Percentiles rank a stretch among this genome's conserved stretches.
Evolutionary conservation across 139 green algal genomes (phyloP).

Genomic region (Chlamydomonas applanata): DNA sequence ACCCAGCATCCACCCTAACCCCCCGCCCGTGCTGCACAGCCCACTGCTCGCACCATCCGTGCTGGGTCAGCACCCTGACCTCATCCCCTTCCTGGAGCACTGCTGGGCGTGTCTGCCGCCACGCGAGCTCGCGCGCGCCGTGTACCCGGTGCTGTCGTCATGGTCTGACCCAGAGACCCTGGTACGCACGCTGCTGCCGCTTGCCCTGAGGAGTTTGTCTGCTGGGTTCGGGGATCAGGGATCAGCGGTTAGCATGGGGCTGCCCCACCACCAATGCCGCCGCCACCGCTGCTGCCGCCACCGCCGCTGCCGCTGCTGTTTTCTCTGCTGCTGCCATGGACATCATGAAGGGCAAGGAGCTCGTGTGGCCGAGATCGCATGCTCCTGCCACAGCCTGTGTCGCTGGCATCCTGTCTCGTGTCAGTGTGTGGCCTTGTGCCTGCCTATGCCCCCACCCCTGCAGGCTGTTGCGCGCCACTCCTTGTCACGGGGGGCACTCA

Average conservation of each 20-base stretch:
- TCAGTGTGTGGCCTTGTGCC: too few species aligned
- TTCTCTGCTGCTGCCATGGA: background rate
- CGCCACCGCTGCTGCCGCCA: too few species aligned
- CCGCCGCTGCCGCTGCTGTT: background rate
- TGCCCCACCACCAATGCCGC: too few species aligned
- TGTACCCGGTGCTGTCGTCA: conserved; percentile 71
- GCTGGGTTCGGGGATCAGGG: too few species aligned
- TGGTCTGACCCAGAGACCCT: conserved; percentile 25
- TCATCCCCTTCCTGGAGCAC: conserved; percentile 53
- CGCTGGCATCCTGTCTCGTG: too few species aligned
- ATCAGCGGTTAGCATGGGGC: too few species aligned
- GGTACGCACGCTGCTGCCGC: too few species aligned
- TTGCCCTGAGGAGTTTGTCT: too few species aligned
- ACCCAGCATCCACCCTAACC: background rate
- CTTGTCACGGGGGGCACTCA: conserved; percentile 49
- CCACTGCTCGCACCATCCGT: conserved; percentile 32
- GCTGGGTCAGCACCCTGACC: conserved; percentile 65
- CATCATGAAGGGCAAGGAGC: too few species aligned
- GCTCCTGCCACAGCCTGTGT: too few species aligned
- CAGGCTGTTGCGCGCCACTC: conserved; percentile 39
- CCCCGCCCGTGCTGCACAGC: conserved; percentile 10
- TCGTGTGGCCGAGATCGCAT: too few species aligned
- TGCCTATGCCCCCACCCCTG: too few species aligned
- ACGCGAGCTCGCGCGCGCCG: conserved; percentile 57
- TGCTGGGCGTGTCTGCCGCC: conserved; percentile 73